These are phyloP conservation scores for Camellia granthamiana DNA, from an alignment of 148 eudicot species.

Conservation along the genomic window DNA sequence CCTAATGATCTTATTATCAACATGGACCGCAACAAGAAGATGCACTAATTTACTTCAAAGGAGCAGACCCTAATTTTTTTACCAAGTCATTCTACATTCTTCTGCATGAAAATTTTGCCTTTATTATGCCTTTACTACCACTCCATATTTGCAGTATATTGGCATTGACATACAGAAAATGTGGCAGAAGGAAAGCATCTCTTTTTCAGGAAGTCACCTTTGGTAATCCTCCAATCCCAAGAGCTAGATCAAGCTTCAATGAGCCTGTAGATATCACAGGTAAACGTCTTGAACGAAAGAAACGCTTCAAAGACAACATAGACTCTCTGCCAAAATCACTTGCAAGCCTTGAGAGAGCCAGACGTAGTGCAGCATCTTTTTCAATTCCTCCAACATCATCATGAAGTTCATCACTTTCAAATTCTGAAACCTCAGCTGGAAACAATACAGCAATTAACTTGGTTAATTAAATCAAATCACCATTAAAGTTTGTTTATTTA, in stretches of 20 bases:
- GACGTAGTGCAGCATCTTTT: slow-evolving; percentile 63
- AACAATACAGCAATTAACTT: slow-evolving; percentile 2
- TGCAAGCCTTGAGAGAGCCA: slow-evolving; percentile 63
- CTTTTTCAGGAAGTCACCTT: slow-evolving; percentile 48
- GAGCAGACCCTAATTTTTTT: neutral
- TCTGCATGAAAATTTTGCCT: neutral
- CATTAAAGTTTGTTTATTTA: neutral
- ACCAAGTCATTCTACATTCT: neutral
- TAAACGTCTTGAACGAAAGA: slow-evolving; percentile 71
- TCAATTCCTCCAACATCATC: slow-evolving; percentile 50
- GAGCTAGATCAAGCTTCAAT: slow-evolving; percentile 85
- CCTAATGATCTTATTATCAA: neutral
- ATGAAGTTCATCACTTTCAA: slow-evolving; percentile 53
- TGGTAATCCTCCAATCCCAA: slow-evolving; percentile 95
- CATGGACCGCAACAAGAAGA: neutral
- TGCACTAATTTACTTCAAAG: slow-evolving; percentile 1
- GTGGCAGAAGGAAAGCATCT: neutral
- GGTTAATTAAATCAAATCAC: no score
- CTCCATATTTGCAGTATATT: neutral
- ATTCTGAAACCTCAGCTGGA: slow-evolving; percentile 59
- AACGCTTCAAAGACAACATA: slow-evolving; percentile 78
- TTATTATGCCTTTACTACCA: neutral
- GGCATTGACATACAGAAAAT: neutral
- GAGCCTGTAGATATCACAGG: slow-evolving; percentile 94
- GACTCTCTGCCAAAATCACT: slow-evolving; percentile 80